Evolutionary conservation across 2,329 filamentous ascomycete genomes (phyloP).

Genomic region (Aspergillus neoniger): DNA sequence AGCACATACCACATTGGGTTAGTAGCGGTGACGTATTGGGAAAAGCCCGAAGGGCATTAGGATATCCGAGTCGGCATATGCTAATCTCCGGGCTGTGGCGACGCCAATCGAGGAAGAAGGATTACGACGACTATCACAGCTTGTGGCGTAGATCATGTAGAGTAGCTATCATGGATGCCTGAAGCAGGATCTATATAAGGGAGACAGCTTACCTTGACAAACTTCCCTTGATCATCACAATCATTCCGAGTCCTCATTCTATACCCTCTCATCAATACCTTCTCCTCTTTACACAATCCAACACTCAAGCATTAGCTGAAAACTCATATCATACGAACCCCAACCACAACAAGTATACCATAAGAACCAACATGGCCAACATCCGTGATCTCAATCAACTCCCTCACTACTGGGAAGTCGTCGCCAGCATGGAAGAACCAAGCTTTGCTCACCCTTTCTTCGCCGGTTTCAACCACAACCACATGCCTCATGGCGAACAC

Average conservation of each 20-base stretch:
- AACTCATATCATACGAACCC: neutral
- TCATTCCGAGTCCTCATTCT: neutral
- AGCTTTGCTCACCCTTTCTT: slow-evolving; percentile 4
- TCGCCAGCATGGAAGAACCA: slow-evolving; percentile 4
- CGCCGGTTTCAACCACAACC: neutral
- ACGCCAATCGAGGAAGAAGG: neutral
- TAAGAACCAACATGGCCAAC: neutral
- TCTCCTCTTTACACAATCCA: neutral
- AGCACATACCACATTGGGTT: neutral
- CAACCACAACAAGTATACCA: neutral
- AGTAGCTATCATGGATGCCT: neutral
- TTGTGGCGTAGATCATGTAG: neutral
- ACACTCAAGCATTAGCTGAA: neutral
- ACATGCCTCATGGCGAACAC: neutral
- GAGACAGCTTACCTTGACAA: neutral
- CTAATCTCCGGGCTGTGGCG: neutral
- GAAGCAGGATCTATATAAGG: neutral
- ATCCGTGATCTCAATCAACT: slow-evolving; percentile 7
- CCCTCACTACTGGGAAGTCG: slow-evolving; percentile 1
- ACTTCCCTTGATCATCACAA: neutral
- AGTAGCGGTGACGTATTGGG: neutral
- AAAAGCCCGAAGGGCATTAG: neutral
- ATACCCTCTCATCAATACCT: neutral
- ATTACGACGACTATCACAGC: neutral
- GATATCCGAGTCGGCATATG: neutral